Conservation (phyloP, 2,329 filamentous ascomycete genomes). For the Colletotrichum orbiculare region DNA sequence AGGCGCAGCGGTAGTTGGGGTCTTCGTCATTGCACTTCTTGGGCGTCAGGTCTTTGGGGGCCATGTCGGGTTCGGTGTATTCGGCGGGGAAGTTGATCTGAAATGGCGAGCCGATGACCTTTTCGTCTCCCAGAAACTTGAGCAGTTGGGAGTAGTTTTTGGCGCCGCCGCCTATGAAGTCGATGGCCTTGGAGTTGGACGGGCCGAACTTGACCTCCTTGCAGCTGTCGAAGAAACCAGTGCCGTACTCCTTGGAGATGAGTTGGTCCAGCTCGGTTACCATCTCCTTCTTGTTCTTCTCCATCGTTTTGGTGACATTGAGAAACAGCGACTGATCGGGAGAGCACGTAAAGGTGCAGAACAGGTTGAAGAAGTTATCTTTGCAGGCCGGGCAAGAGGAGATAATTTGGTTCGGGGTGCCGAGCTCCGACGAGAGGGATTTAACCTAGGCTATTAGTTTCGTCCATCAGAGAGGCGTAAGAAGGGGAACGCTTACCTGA, state of each 20-base stretch:
- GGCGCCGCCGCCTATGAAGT: conserved; percentile 94
- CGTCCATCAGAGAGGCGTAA: not conserved
- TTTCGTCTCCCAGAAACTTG: conserved; percentile 93
- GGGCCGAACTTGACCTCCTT: conserved; percentile 99
- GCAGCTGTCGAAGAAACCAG: conserved; percentile 94
- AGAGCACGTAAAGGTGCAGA: conserved; percentile 98
- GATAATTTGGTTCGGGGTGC: conserved; percentile 88
- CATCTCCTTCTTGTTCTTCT: conserved; percentile 65
- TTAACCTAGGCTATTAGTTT: conserved; percentile 67
- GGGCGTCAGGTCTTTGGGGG: conserved; percentile 74
- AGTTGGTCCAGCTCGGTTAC: conserved; percentile 93
- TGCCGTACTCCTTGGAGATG: conserved; percentile 84
- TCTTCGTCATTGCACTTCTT: conserved; percentile 93
- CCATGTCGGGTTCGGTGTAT: conserved; percentile 76
- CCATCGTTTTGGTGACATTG: conserved; percentile 83
- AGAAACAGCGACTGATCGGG: conserved; percentile 96
- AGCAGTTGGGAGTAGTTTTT: conserved; percentile 89
- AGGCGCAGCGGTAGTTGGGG: conserved; percentile 87
- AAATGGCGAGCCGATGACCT: conserved; percentile 91
- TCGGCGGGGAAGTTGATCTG: conserved; percentile 91
- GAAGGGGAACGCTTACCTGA: conserved; percentile 66
- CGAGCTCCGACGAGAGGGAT: conserved; percentile 83
- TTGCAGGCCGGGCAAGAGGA: conserved; percentile 96
- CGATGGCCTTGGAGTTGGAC: conserved; percentile 92
- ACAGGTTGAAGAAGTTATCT: conserved; percentile 97